Evolutionary conservation across 2,329 filamentous ascomycete genomes (phyloP), one percentile per base, ranked within the genome.

Genomic region (Ceratocystis papillata): DNA sequence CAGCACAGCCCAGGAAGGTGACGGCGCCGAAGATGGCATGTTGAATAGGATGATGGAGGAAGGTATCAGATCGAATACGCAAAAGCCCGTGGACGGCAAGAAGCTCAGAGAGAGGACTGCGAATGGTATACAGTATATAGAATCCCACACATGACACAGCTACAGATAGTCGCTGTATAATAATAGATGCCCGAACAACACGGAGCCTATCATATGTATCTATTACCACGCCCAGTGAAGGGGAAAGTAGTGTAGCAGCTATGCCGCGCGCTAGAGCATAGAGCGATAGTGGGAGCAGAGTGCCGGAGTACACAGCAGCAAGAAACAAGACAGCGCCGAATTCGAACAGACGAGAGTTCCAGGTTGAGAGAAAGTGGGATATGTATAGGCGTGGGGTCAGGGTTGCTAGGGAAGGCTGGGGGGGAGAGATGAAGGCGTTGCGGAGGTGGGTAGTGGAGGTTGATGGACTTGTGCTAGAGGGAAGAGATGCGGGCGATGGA

Each of bases 271-370:
- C 76, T 5, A 90, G 74, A 0, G 87, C 87, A 71, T 90, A 90
- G n/a, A 86, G 75, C 0, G 87, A 89, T 66, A 86, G 79, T 45
- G 83, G 86, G 25, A 87, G 77, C 25, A 90, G 75, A 0, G 86
- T 88, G 0, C 77, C 75, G 0, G 81, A 81, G 69, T 78, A 86
- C 59, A 83, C 78, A 0, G 77, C 73, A 0, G 82, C 81, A 8
- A 86, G 76, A 72, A 81, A 86, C 5, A 86, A 75, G 4, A 86
- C 81, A 5, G 82, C 80, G 37, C 79, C 84, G 66, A 86, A 86
- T 71, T 87, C 83, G 69, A 87, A 87, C 65, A 83, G 75, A 22
- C 84, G 80, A 0, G 83, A 82, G 72, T 86, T 87, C 82, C 82
- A 86, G 62, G 83, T 81, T 3, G 84, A 87, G 0, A 87, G 75